Conservation (phyloP, 2,329 filamentous ascomycete genomes). For the Pseudonectria buxi region DNA sequence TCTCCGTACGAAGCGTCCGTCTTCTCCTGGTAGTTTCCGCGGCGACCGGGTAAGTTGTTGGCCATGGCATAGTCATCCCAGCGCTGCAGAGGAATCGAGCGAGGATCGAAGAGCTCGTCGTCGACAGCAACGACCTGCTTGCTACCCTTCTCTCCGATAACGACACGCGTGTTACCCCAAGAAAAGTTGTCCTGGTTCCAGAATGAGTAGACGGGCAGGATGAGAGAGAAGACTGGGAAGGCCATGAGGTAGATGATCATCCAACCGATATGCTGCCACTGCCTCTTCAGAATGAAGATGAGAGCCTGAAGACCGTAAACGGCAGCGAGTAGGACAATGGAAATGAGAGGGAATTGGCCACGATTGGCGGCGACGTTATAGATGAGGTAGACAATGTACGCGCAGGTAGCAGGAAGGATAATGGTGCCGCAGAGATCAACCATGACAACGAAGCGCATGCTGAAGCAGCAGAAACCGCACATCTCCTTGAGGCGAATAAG, state of each 20-base stretch:
- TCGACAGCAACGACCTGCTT: slow-evolving; percentile 87
- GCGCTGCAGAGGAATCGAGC: slow-evolving; percentile 85
- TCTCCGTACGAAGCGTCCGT: slow-evolving; percentile 60
- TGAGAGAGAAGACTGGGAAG: slow-evolving; percentile 86
- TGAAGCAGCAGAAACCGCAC: slow-evolving; percentile 98
- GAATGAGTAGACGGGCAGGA: slow-evolving; percentile 94
- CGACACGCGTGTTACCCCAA: slow-evolving; percentile 97
- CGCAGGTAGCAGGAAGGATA: slow-evolving; percentile 81
- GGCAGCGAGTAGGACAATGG: slow-evolving; percentile 79
- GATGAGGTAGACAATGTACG: slow-evolving; percentile 82
- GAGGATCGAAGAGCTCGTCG: slow-evolving; percentile 80
- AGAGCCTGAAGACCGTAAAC: slow-evolving; percentile 94
- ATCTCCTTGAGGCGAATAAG: slow-evolving; percentile 85
- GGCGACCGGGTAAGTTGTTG: slow-evolving; percentile 87
- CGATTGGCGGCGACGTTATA: slow-evolving; percentile 63
- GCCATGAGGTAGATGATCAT: slow-evolving; percentile 99
- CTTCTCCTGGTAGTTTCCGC: slow-evolving; percentile 65
- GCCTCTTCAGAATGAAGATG: slow-evolving; percentile 92
- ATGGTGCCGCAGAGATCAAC: slow-evolving; percentile 90
- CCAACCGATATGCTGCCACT: slow-evolving; percentile 99
- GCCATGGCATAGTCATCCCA: slow-evolving; percentile 92
- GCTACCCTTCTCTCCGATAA: slow-evolving; percentile 86
- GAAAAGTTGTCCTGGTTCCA: slow-evolving; percentile 99
- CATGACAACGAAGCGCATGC: slow-evolving; percentile 94
- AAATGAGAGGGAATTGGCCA: slow-evolving; percentile 78